These are phyloP conservation scores for Periconia sp. DNA, from an alignment of 2,329 filamentous ascomycete species.

Conservation along the genomic window DNA sequence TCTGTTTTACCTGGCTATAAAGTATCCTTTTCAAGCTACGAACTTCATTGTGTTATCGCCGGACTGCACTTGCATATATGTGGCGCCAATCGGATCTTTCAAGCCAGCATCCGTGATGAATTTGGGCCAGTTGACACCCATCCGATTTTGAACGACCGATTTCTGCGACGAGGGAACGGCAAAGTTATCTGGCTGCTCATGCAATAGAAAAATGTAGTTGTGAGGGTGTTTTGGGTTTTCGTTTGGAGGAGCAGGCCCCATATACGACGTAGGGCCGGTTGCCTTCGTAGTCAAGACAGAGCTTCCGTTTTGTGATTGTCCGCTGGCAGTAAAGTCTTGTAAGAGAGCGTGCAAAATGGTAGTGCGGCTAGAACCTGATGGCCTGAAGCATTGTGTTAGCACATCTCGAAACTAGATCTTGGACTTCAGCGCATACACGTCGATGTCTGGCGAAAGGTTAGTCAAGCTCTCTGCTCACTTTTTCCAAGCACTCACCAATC, in stretches of 20 bases:
- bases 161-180: constrained; percentile 27
- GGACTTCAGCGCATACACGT: constrained; percentile 11
- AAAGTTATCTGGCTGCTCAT: constrained; percentile 35
- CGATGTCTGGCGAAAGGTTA: constrained; percentile 11
- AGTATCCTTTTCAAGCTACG: constrained; percentile 6
- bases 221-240: constrained; percentile 35
- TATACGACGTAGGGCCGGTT: constrained; percentile 35
- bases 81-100: constrained; percentile 24
- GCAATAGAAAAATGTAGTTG: constrained; percentile 39
- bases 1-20: too few relatives aligned
- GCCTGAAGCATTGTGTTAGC: background rate
- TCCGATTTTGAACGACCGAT: constrained; percentile 22
- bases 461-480: background rate
- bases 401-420: background rate
- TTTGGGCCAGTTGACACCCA: constrained; percentile 27
- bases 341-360: constrained; percentile 39
- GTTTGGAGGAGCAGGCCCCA: constrained; percentile 37
- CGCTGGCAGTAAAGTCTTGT: constrained; percentile 29
- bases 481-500: constrained; percentile 25
- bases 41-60: constrained; percentile 27
- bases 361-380: constrained; percentile 15
- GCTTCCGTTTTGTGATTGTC: constrained; percentile 29
- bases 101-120: constrained; percentile 30
- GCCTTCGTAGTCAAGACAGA: constrained; percentile 29
- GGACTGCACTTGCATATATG: constrained; percentile 32